phyloP scores from a whole-genome alignment of 176 grass and related monocot genomes.

The Avena atlantica region DNA sequence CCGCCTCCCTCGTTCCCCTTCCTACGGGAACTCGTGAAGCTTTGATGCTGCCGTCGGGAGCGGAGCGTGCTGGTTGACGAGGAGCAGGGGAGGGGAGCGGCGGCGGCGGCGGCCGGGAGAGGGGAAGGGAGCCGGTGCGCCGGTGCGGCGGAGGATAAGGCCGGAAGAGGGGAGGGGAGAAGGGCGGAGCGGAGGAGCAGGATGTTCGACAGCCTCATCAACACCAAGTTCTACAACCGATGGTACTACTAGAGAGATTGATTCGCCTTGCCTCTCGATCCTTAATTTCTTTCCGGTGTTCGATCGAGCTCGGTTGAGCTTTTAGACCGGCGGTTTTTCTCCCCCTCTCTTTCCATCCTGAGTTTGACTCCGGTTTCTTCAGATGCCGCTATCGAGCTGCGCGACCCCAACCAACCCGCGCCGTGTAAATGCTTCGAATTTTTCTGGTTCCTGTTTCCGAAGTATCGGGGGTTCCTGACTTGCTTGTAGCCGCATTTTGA shows the following conservation, averaged over 20 bases:
- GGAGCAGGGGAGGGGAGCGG: conserved; percentile 22
- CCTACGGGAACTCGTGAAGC: conserved; percentile 5
- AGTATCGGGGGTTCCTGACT: not conserved
- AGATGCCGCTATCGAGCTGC: not conserved
- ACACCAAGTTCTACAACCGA: conserved; percentile 84
- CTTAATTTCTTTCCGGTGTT: conserved; percentile 6
- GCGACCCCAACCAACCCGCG: not conserved
- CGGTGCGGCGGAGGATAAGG: not conserved
- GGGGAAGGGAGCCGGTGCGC: not conserved
- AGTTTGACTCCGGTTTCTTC: not conserved
- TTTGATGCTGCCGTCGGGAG: conserved; percentile 33
- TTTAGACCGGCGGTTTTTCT: not conserved
- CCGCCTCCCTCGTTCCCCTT: not conserved
- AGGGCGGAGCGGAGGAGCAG: conserved; percentile 24
- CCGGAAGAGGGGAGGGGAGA: not conserved
- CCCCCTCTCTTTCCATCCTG: not conserved
- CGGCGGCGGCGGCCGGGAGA: not conserved
- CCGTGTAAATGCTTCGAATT: not conserved
- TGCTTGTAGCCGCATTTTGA: not conserved
- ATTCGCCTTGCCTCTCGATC: not conserved
- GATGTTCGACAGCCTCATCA: conserved; percentile 79
- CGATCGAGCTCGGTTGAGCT: not conserved
- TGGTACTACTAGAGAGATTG: conserved; percentile 45
- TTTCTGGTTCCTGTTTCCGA: not conserved
- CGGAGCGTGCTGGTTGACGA: conserved; percentile 8